Evolutionary conservation across 2,329 filamentous ascomycete genomes (phyloP).

Genomic region (Neurospora sp.): DNA sequence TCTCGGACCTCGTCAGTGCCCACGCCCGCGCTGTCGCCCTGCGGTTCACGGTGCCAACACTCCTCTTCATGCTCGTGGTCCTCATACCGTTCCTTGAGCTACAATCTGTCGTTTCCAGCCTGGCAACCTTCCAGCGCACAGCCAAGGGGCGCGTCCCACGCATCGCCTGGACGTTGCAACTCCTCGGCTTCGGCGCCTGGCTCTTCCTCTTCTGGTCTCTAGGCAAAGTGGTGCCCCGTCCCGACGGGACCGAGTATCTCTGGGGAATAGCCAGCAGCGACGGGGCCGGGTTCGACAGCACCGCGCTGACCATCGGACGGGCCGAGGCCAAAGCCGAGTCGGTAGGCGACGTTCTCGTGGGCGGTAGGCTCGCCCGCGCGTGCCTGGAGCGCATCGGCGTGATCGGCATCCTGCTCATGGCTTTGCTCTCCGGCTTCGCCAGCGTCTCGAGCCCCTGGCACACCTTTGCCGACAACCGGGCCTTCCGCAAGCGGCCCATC

Average conservation of each 20-base stretch:
- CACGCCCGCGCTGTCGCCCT: slow-evolving; percentile 58
- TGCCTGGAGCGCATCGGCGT: slow-evolving; percentile 66
- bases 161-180: slow-evolving; percentile 54
- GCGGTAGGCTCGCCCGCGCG: slow-evolving; percentile 35
- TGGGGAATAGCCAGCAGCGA: slow-evolving; percentile 2
- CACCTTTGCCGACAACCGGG: slow-evolving; percentile 56
- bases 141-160: slow-evolving; percentile 46
- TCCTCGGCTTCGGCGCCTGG: slow-evolving; percentile 55
- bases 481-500: slow-evolving; percentile 42
- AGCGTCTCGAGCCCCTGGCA: slow-evolving; percentile 85
- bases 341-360: slow-evolving; percentile 10
- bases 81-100: slow-evolving; percentile 73
- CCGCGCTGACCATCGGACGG: slow-evolving; percentile 20
- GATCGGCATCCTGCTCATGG: slow-evolving; percentile 79
- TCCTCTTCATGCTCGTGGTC: slow-evolving; percentile 63
- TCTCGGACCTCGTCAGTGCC: slow-evolving; percentile 63
- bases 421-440: slow-evolving; percentile 77
- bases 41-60: slow-evolving; percentile 55
- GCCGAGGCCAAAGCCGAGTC: slow-evolving; percentile 8
- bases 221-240: slow-evolving; percentile 44
- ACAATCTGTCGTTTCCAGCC: slow-evolving; percentile 48
- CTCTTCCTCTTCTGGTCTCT: slow-evolving; percentile 68
- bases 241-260: slow-evolving; percentile 14
- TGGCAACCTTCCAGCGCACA: slow-evolving; percentile 53
- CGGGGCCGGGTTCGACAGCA: slow-evolving; percentile 21